Conservation (phyloP, 163 green algal genomes). For the Prototheca stagnorum region DNA sequence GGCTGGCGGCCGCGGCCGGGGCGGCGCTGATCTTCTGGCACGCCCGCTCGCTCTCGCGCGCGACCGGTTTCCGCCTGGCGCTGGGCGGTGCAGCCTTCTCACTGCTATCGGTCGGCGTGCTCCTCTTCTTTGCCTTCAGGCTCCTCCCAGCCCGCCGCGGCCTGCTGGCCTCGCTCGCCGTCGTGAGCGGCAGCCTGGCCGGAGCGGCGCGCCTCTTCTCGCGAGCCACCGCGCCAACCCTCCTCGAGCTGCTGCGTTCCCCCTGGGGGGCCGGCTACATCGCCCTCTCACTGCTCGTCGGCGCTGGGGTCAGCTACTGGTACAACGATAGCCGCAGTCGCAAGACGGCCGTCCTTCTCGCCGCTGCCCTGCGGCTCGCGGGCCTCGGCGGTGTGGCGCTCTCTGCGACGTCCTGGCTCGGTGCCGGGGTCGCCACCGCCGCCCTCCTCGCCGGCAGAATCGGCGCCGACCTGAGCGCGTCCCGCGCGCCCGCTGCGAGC, state of each 20-base stretch:
- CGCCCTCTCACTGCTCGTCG: constrained; percentile 17
- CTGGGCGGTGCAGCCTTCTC: constrained; percentile 26
- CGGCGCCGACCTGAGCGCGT: no score
- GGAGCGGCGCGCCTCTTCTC: constrained; percentile 18
- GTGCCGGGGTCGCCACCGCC: no score
- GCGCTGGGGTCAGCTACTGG: constrained; percentile 36
- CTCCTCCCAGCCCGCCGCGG: constrained; percentile 25
- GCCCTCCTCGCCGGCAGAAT: no score
- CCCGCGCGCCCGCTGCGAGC: no score
- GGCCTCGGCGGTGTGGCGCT: no score
- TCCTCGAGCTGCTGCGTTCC: constrained; percentile 16
- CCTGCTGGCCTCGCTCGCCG: constrained; percentile 9
- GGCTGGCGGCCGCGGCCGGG: constrained; percentile 2
- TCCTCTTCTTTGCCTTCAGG: constrained; percentile 32
- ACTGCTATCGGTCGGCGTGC: constrained; percentile 25
- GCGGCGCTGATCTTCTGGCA: constrained; percentile 21
- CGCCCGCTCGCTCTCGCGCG: constrained; percentile 15
- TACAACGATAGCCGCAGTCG: constrained; percentile 25
- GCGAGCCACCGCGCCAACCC: constrained; percentile 24
- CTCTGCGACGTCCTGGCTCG: no score
- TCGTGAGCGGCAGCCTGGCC: constrained; percentile 25
- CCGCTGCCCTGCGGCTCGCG: no score
- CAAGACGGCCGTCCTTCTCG: no score
- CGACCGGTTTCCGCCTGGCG: constrained; percentile 28
- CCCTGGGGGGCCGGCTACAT: constrained; percentile 22